These are phyloP conservation scores for Hymenoscyphus fraxineus DNA, from an alignment of 2,329 filamentous ascomycete species.

Conservation along the genomic window DNA sequence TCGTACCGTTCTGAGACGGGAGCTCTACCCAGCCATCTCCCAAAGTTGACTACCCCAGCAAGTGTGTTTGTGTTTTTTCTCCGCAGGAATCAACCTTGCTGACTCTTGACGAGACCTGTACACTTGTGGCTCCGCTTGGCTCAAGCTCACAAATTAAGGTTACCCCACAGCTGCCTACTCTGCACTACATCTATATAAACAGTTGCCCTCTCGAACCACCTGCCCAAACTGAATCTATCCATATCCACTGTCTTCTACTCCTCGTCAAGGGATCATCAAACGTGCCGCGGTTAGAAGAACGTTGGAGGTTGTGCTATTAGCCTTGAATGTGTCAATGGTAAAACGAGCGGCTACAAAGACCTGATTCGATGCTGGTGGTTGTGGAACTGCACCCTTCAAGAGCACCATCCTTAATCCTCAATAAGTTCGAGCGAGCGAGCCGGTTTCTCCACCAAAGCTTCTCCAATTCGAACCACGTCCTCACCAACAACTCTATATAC, in stretches of 20 bases:
- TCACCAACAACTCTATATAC: neutral
- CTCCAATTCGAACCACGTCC: constrained; percentile 1
- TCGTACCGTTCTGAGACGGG: neutral
- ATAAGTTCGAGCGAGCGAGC: neutral
- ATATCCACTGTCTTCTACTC: neutral
- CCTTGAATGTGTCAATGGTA: neutral
- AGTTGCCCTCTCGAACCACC: neutral
- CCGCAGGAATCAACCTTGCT: neutral
- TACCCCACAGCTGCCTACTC: neutral
- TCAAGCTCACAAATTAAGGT: neutral
- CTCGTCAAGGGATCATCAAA: neutral
- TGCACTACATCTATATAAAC: constrained; percentile 4
- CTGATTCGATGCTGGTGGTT: neutral
- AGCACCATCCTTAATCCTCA: neutral
- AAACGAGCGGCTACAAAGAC: neutral
- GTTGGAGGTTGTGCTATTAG: neutral
- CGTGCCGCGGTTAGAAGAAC: neutral
- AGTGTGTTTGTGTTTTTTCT: neutral
- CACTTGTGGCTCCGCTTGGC: neutral
- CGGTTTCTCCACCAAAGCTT: neutral
- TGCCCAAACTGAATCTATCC: neutral
- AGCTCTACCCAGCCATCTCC: neutral
- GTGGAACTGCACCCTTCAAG: neutral
- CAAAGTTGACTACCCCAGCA: neutral
- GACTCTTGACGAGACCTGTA: neutral